These are phyloP conservation scores for Geoglossum cookeanum DNA, from an alignment of 2,329 filamentous ascomycete genomes.

Conservation along the genomic window DNA sequence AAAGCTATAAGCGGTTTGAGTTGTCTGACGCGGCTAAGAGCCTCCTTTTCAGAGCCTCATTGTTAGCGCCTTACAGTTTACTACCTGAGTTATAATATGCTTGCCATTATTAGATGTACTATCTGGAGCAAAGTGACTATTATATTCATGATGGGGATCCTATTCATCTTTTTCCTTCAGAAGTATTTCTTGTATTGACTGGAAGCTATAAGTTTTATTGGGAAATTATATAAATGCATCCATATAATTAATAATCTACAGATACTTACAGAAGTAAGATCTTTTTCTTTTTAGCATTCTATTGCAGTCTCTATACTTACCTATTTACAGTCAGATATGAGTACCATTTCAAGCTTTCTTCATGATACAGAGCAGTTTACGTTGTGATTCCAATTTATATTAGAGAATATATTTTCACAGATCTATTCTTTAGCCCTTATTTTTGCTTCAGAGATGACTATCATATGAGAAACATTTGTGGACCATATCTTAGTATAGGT, in stretches of 20 bases:
- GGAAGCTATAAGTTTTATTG: constrained; percentile 25
- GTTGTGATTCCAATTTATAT: constrained; percentile 11
- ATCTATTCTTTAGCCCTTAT: constrained; percentile 13
- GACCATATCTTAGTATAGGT: no score
- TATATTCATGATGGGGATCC: constrained; percentile 14
- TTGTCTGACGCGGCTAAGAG: no score
- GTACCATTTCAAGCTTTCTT: constrained; percentile 8
- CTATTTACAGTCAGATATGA: constrained; percentile 1
- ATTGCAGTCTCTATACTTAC: background rate
- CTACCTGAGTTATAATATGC: no score
- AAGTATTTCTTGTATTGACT: constrained; percentile 22
- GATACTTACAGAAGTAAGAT: background rate
- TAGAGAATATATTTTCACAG: constrained; percentile 17
- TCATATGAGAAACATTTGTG: no score
- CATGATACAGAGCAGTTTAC: constrained; percentile 16
- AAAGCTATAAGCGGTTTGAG: no score
- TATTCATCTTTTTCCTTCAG: constrained; percentile 19
- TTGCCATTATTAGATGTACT: no score
- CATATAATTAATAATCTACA: constrained; percentile 9
- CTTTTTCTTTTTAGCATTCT: background rate
- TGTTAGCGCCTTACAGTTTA: no score
- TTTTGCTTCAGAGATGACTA: no score
- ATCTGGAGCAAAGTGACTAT: constrained; percentile 12
- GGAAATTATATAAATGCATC: constrained; percentile 12
- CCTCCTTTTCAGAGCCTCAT: no score